Conservation (phyloP, 805 yeast species). For the Ogataea pini region DNA sequence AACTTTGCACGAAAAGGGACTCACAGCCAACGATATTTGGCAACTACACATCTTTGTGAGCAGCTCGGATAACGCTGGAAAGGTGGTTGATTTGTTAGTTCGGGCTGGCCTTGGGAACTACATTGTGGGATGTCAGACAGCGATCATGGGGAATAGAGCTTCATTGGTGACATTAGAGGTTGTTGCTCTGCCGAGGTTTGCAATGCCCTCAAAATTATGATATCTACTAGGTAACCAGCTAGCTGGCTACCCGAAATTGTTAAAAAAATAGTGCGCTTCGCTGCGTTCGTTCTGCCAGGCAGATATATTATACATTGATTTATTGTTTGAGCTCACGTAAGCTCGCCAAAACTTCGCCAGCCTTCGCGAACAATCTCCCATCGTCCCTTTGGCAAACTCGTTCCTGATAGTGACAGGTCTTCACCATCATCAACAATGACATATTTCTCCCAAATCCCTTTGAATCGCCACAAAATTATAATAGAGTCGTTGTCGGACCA, state of each 20-base stretch:
- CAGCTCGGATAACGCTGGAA: conserved; percentile 7
- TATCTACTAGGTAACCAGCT: too few species aligned
- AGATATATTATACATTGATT: conserved; percentile 7
- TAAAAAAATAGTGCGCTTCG: not conserved
- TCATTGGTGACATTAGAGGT: conserved; percentile 27
- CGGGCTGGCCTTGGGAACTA: conserved; percentile 13
- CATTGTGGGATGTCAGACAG: conserved; percentile 29
- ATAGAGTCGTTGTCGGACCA: conserved; percentile 79
- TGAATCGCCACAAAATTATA: conserved; percentile 70
- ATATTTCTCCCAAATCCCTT: conserved; percentile 86
- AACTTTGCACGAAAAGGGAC: conserved; percentile 4
- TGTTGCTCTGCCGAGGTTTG: not conserved
- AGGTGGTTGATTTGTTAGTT: conserved; percentile 13
- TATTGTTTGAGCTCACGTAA: conserved; percentile 20
- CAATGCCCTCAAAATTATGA: not conserved
- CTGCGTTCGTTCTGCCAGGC: not conserved
- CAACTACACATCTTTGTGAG: conserved; percentile 8
- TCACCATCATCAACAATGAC: conserved; percentile 56
- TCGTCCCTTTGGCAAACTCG: conserved; percentile 19
- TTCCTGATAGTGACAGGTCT: conserved; percentile 7
- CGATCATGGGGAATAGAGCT: conserved; percentile 44
- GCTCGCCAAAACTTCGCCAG: conserved; percentile 60
- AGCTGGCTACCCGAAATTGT: too few species aligned
- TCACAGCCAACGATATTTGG: conserved; percentile 3
- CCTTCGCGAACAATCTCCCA: conserved; percentile 69